Conservation (phyloP, 2,329 filamentous ascomycete species). For the Aspergillus ustus region DNA sequence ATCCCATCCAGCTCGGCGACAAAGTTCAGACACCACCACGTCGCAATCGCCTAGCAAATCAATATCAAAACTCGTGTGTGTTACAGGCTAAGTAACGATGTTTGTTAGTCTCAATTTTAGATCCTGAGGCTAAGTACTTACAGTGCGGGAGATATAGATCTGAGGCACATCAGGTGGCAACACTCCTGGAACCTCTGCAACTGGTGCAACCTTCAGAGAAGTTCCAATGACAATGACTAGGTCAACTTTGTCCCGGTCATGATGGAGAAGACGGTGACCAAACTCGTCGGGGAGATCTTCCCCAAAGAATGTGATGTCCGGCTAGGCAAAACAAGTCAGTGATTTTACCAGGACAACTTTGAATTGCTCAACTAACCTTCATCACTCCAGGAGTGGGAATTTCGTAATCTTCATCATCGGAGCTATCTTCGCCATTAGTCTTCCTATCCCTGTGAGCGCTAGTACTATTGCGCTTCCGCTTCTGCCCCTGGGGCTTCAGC, state of each 20-base stretch:
- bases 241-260: conserved; percentile 80
- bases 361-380: conserved; percentile 57
- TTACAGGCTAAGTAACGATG: conserved; percentile 63
- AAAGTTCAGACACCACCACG: conserved; percentile 84
- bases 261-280: conserved; percentile 75
- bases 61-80: conserved; percentile 93
- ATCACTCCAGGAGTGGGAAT: conserved; percentile 77
- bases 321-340: conserved; percentile 48
- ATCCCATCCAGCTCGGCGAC: conserved; percentile 78
- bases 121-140: conserved; percentile 39
- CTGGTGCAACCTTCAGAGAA: conserved; percentile 91
- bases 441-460: conserved; percentile 57
- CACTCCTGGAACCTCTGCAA: conserved; percentile 85
- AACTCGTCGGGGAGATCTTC: conserved; percentile 87
- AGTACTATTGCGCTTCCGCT: conserved; percentile 58
- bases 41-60: conserved; percentile 96
- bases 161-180: conserved; percentile 81
- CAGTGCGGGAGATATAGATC: conserved; percentile 83
- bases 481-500: conserved; percentile 52
- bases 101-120: conserved; percentile 14
- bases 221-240: conserved; percentile 96
- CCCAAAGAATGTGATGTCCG: conserved; percentile 97
- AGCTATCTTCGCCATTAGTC: conserved; percentile 59
- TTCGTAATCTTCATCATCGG: conserved; percentile 64
- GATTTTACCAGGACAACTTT: neutral